phyloP scores from a whole-genome alignment of 2,329 filamentous ascomycete species.

The Clarireedia homoeocarpa region DNA sequence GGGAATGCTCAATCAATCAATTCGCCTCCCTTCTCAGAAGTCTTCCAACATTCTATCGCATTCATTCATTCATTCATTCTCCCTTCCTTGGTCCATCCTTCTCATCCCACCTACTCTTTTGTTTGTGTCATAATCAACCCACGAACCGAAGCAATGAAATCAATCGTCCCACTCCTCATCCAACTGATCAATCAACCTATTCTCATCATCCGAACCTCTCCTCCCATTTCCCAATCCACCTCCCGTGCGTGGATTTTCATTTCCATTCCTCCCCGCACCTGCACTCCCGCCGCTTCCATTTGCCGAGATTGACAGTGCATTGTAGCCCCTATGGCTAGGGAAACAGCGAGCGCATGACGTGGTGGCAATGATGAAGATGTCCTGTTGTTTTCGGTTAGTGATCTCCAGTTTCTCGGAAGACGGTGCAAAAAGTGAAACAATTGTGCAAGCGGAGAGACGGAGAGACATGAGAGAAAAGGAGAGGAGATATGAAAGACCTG shows the following conservation, averaged over 20 bases:
- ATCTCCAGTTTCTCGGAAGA: too few relatives aligned
- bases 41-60: too few relatives aligned
- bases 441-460: neutral
- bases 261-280: neutral
- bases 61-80: neutral
- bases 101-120: neutral
- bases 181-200: constrained; percentile 86
- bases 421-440: too few relatives aligned
- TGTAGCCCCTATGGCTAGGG: constrained; percentile 60
- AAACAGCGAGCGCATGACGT: constrained; percentile 62
- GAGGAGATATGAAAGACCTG: neutral
- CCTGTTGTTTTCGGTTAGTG: constrained; percentile 33
- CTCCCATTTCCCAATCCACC: constrained; percentile 7
- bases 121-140: neutral
- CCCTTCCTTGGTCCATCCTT: neutral
- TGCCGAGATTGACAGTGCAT: constrained; percentile 49
- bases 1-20: neutral
- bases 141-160: constrained; percentile 11
- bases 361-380: constrained; percentile 58
- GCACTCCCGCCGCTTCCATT: constrained; percentile 34
- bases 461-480: constrained; percentile 1
- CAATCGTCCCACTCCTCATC: constrained; percentile 95
- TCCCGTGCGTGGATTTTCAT: constrained; percentile 6
- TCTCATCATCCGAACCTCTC: constrained; percentile 63
- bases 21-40: too few relatives aligned